Evolutionary conservation across 2,329 filamentous ascomycete genomes (phyloP), one percentile per base, ranked within the genome.

Genomic region (Leptographium radiaticola): DNA sequence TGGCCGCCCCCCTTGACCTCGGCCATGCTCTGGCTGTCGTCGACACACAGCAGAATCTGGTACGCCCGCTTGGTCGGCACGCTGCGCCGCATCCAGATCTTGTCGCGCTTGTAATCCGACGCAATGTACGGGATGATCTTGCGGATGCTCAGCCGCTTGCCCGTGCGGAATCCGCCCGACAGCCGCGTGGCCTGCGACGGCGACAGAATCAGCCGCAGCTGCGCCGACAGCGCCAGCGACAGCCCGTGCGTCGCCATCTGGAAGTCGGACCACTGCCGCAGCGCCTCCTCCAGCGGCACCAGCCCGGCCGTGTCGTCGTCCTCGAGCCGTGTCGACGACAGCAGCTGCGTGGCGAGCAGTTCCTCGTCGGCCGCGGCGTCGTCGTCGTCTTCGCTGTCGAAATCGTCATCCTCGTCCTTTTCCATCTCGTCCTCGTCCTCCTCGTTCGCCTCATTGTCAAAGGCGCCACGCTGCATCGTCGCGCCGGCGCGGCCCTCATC

Each of bases 121-220:
- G 94, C 93, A 62, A 99, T 97, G 71, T 98, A 99, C 0, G 94
- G 93, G 63, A 99, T 98, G 70, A 99, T 98, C 61, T 91, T 89
- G 71, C 97, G 97, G 74, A 99, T 95, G 70, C 97, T 98, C 62
- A 99, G 87, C 0, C 93, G 86, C 68, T 99, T 98, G 58, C 93
- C 93, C 0, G 93, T 98, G 61, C 93, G 87, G 78, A 95, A 97
- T 61, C 95, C 89, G 45, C 93, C 93, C 2, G 91, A 90, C 58
- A 98, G 86, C 65, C 97, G 98, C 40, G 93, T 97, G 1, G 91
- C 90, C 52, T 95, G 84, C 0, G 91, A 97, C 0, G 94, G 93
- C 0, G 88, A 88, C 42, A 99, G 83, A 62, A 99, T 97, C 15
- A 99, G 81, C 31, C 93, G 89, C 18, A 99, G 83, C 65, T 97